These are phyloP conservation scores for Eruca vesicaria DNA, from an alignment of 441 rosid species.

Conservation along the genomic window DNA sequence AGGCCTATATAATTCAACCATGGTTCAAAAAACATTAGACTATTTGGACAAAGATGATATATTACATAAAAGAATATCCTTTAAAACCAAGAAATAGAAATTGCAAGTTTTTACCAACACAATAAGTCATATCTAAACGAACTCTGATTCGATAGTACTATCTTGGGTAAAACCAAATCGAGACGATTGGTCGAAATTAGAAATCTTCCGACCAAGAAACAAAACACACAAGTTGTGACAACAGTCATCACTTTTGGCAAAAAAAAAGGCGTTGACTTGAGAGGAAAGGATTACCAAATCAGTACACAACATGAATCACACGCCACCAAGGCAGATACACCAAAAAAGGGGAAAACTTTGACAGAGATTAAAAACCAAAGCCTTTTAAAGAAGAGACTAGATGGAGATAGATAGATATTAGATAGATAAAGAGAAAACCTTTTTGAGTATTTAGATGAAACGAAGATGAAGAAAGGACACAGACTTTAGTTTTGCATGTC, in stretches of 20 bases:
- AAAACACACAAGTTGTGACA: not conserved
- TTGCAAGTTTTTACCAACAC: not conserved
- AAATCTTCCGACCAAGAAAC: conserved; percentile 35
- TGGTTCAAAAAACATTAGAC: not conserved
- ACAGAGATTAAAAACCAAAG: not conserved
- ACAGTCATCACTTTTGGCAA: conserved; percentile 23
- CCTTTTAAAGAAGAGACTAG: not conserved
- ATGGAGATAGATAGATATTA: not conserved
- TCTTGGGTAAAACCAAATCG: conserved; percentile 24
- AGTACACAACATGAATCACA: conserved; percentile 26
- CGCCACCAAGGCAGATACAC: conserved; percentile 26
- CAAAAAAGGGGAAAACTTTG: not conserved
- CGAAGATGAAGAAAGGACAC: conserved; percentile 11
- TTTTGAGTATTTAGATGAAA: conserved; percentile 13
- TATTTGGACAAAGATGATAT: not conserved
- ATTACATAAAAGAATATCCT: not conserved
- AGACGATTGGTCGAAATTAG: conserved; percentile 27
- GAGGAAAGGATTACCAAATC: conserved; percentile 4
- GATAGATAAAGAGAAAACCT: not conserved
- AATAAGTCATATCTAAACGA: not conserved
- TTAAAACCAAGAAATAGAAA: not conserved
- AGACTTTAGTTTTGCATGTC: conserved; percentile 29
- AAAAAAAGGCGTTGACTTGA: conserved; percentile 36
- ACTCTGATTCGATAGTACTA: conserved; percentile 22
- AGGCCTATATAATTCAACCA: not conserved